Conservation (phyloP, 805 yeast species). For the Hanseniaspora lindneri region DNA sequence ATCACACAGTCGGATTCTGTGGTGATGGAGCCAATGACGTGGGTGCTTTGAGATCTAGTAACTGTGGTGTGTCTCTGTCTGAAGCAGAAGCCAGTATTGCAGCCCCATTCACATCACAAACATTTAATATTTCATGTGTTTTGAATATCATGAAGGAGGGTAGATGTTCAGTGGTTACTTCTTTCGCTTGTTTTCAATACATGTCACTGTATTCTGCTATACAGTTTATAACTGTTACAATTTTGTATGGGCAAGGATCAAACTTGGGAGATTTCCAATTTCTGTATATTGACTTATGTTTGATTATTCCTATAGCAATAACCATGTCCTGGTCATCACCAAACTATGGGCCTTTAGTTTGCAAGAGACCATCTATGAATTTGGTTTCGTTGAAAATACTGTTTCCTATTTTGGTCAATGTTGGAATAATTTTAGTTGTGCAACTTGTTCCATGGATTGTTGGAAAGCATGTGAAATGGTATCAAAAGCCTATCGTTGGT, state of each 20-base stretch:
- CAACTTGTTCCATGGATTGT: conserved; percentile 58
- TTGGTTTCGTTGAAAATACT: conserved; percentile 79
- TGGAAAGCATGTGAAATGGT: conserved; percentile 58
- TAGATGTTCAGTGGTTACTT: conserved; percentile 84
- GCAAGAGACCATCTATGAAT: conserved; percentile 86
- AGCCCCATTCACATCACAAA: conserved; percentile 89
- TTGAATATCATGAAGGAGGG: conserved; percentile 87
- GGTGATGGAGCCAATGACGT: conserved; percentile 99
- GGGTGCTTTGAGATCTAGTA: conserved; percentile 96
- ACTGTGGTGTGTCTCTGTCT: conserved; percentile 87
- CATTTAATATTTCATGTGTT: conserved; percentile 87
- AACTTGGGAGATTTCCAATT: conserved; percentile 96
- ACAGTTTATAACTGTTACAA: conserved; percentile 78
- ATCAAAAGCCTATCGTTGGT: conserved; percentile 66
- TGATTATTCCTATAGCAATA: conserved; percentile 88
- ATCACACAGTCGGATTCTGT: conserved; percentile 91
- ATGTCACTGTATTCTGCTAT: conserved; percentile 96
- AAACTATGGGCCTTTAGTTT: conserved; percentile 35
- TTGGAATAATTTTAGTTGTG: conserved; percentile 47
- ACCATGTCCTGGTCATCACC: conserved; percentile 98
- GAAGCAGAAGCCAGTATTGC: conserved; percentile 99
- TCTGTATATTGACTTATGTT: conserved; percentile 77
- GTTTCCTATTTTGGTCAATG: conserved; percentile 70
- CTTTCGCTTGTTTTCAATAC: conserved; percentile 93
- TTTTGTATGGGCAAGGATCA: conserved; percentile 76